phyloP scores from a whole-genome alignment of 805 yeast species.

The Yamadazyma scolyti region DNA sequence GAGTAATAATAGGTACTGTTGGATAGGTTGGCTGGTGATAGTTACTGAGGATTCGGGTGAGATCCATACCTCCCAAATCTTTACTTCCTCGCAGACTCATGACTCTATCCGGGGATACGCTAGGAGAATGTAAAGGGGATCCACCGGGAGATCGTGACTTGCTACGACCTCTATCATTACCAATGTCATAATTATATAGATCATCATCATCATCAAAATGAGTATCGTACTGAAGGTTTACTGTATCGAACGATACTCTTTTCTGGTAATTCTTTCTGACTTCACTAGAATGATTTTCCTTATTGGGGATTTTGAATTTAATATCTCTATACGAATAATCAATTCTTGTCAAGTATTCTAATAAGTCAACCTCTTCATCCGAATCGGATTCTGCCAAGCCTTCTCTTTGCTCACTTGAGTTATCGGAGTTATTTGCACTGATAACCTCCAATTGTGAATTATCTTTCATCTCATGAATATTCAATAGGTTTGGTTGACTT shows the following conservation, averaged over 20 bases:
- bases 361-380: constrained; percentile 13
- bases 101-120: constrained; percentile 16
- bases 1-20: constrained; percentile 38
- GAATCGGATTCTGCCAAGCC: no score
- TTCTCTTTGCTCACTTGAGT: no score
- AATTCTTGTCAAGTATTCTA: constrained; percentile 12
- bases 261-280: constrained; percentile 17
- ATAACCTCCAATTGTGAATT: not conserved
- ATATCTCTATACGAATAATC: constrained; percentile 21
- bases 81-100: constrained; percentile 10
- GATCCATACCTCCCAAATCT: constrained; percentile 9
- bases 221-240: constrained; percentile 31
- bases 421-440: no score
- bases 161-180: constrained; percentile 9
- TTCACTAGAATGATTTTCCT: constrained; percentile 4
- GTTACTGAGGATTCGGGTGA: constrained; percentile 3
- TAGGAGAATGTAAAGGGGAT: constrained; percentile 14
- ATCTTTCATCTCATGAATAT: constrained; percentile 2
- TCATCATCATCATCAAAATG: constrained; percentile 15
- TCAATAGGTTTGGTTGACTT: constrained; percentile 6
- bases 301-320: constrained; percentile 14
- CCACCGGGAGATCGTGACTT: constrained; percentile 8
- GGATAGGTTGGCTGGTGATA: constrained; percentile 27
- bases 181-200: constrained; percentile 1
- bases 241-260: constrained; percentile 54